phyloP scores from a whole-genome alignment of 2,329 filamentous ascomycete species.

The Cordyceps farinosa region DNA sequence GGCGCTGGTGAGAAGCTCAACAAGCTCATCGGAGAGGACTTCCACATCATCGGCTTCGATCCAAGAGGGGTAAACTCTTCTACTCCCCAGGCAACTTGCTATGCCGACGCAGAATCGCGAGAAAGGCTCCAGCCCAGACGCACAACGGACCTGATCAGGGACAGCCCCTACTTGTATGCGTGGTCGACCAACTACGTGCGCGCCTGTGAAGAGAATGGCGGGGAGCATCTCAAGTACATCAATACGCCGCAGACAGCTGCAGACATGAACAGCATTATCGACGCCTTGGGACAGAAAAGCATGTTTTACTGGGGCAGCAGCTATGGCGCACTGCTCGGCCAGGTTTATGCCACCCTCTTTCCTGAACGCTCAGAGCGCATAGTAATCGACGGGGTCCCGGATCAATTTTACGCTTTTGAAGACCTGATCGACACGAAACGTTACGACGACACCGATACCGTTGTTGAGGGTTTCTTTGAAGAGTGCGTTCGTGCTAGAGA shows the following conservation, averaged over 20 bases:
- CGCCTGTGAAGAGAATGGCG: constrained; percentile 42
- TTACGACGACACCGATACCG: background rate
- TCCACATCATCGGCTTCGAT: constrained; percentile 46
- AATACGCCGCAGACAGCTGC: constrained; percentile 49
- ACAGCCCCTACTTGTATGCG: constrained; percentile 38
- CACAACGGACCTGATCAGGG: constrained; percentile 27
- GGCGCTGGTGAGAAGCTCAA: constrained; percentile 34
- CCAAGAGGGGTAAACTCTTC: constrained; percentile 41
- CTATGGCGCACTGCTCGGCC: constrained; percentile 34
- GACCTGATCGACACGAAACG: background rate
- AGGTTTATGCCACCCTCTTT: constrained; percentile 29
- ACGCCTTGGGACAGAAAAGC: constrained; percentile 33
- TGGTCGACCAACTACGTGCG: constrained; percentile 40
- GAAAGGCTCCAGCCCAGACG: constrained; percentile 24
- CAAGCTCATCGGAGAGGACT: constrained; percentile 37
- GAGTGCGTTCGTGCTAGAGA: constrained; percentile 11
- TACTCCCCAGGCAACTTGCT: constrained; percentile 35
- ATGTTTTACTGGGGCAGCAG: constrained; percentile 42
- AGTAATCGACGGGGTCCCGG: constrained; percentile 22
- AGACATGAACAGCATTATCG: constrained; percentile 49
- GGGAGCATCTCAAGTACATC: constrained; percentile 41
- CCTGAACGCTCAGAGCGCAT: constrained; percentile 21
- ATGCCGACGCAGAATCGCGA: constrained; percentile 34
- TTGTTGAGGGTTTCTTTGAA: constrained; percentile 11
- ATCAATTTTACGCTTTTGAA: constrained; percentile 15